A percentile compares a stretch with the other conserved stretches of the same genome.
These are phyloP conservation scores for Xylariales sp. DNA, from an alignment of 2,329 filamentous ascomycete species.

Conservation along the genomic window DNA sequence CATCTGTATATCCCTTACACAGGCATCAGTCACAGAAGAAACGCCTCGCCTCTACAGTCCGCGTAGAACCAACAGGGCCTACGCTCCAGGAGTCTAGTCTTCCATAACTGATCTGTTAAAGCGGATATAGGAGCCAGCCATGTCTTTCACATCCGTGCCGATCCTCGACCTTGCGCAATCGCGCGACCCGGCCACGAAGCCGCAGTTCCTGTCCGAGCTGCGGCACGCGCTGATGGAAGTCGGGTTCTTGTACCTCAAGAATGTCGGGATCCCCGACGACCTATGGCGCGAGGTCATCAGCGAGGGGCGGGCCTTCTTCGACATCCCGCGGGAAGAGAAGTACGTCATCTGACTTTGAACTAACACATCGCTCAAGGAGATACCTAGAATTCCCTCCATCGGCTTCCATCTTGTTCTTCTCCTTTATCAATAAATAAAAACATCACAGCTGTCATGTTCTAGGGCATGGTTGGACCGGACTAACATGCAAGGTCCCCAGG, in stretches of 20 bases:
- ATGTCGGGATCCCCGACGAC: constrained; percentile 76
- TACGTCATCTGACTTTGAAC: constrained; percentile 49
- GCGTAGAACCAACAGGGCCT: no score
- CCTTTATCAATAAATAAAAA: background rate
- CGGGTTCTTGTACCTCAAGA: constrained; percentile 88
- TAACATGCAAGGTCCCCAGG: constrained; percentile 50
- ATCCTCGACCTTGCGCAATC: constrained; percentile 80
- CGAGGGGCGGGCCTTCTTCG: constrained; percentile 80
- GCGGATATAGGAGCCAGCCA: constrained; percentile 44
- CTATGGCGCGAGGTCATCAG: constrained; percentile 73
- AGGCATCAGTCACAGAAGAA: no score
- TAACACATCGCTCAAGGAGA: background rate
- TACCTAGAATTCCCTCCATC: no score
- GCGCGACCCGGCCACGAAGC: constrained; percentile 72
- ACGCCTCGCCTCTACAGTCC: no score
- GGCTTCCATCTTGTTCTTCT: no score
- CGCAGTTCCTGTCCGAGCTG: constrained; percentile 76
- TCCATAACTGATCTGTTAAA: background rate
- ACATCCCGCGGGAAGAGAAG: constrained; percentile 81
- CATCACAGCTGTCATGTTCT: background rate
- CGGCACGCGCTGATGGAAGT: constrained; percentile 83
- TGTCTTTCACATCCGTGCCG: constrained; percentile 81
- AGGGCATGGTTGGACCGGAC: background rate
- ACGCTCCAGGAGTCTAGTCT: no score
- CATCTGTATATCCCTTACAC: no score